Evolutionary conservation across 768 basidiomycete genomes (phyloP).

Genomic region (Paxillus rubicundulus): DNA sequence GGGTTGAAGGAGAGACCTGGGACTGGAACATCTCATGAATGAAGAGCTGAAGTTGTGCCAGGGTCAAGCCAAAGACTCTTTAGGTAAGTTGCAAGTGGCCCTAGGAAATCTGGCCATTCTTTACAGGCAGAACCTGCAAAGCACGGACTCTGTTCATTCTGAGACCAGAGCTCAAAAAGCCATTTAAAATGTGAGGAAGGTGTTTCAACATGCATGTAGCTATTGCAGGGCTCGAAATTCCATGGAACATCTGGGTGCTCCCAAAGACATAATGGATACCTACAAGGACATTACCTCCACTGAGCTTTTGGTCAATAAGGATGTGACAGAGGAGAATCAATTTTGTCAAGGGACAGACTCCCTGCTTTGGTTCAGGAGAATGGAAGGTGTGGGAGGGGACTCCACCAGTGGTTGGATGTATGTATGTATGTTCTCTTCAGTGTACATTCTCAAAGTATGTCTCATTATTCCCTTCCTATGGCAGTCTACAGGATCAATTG

Average conservation of each 20-base stretch:
- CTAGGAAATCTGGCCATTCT: too few relatives aligned
- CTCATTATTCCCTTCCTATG: neutral
- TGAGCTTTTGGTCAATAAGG: neutral
- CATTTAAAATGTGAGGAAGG: too few relatives aligned
- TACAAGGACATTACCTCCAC: neutral
- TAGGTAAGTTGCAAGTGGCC: neutral
- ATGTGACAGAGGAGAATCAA: conserved; percentile 2
- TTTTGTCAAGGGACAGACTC: neutral
- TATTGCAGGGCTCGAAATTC: too few relatives aligned
- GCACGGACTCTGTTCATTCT: too few relatives aligned
- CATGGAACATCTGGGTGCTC: neutral
- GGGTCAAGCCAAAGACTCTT: conserved; percentile 3
- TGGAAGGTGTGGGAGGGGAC: neutral
- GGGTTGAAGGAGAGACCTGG: neutral
- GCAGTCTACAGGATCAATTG: too few relatives aligned
- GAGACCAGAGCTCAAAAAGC: too few relatives aligned
- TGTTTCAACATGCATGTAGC: too few relatives aligned
- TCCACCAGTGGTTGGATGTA: conserved; percentile 1
- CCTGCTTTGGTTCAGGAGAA: conserved; percentile 2
- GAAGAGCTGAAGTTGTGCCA: neutral
- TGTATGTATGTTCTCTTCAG: conserved; percentile 2
- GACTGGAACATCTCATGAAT: neutral
- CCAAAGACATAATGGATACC: neutral
- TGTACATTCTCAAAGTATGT: too few relatives aligned
- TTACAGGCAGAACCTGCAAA: neutral